phyloP scores from a whole-genome alignment of 768 basidiomycete species.

The Termitomyces sp. region DNA sequence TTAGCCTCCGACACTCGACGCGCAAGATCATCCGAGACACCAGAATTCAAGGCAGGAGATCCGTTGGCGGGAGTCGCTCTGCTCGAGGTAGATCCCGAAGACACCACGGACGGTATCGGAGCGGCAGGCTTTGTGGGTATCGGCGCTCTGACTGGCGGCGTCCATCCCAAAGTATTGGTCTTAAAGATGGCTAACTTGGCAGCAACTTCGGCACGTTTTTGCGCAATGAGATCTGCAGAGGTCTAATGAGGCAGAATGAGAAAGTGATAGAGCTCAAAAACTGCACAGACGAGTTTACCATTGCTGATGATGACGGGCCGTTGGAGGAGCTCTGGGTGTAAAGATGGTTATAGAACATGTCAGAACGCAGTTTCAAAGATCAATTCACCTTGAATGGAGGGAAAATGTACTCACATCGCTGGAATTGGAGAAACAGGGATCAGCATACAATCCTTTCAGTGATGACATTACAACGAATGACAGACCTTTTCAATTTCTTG shows the following conservation, averaged over 20 bases:
- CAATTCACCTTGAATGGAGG: slow-evolving; percentile 67
- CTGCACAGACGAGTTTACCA: slow-evolving; percentile 32
- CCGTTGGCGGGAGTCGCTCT: slow-evolving; percentile 40
- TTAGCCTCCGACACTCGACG: slow-evolving; percentile 82
- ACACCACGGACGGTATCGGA: slow-evolving; percentile 25
- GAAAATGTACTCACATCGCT: slow-evolving; percentile 67
- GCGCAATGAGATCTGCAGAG: slow-evolving; percentile 64
- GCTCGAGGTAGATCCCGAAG: slow-evolving; percentile 29
- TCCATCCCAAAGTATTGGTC: slow-evolving; percentile 28
- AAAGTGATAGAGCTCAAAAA: background rate
- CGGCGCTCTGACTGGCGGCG: slow-evolving; percentile 34
- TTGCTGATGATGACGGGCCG: slow-evolving; percentile 33
- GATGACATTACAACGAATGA: slow-evolving; percentile 3
- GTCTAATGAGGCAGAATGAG: background rate
- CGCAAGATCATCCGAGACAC: slow-evolving; percentile 56
- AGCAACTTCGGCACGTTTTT: slow-evolving; percentile 79
- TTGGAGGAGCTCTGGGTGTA: slow-evolving; percentile 47
- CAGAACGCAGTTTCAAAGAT: slow-evolving; percentile 42
- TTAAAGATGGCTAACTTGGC: slow-evolving; percentile 82
- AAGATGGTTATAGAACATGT: slow-evolving; percentile 67
- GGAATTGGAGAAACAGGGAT: slow-evolving; percentile 18
- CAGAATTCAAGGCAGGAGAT: slow-evolving; percentile 27
- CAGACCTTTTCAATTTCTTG: slow-evolving; percentile 70
- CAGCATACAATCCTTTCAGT: slow-evolving; percentile 6
- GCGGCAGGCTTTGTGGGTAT: slow-evolving; percentile 32